These are phyloP conservation scores for Cladosporium sp. DNA, from an alignment of 2,329 filamentous ascomycete species.

Conservation along the genomic window DNA sequence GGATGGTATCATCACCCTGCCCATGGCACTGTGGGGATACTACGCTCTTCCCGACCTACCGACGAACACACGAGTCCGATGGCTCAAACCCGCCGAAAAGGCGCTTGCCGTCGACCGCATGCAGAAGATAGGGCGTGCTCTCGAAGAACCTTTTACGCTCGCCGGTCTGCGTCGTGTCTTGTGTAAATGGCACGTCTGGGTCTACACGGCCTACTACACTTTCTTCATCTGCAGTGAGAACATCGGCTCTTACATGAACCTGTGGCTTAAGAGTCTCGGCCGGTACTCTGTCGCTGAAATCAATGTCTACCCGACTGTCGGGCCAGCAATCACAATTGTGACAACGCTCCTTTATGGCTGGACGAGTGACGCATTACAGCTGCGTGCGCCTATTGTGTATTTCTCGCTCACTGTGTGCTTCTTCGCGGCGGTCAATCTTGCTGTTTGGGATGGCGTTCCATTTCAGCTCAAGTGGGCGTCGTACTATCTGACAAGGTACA, in stretches of 20 bases:
- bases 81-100: background rate
- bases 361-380: background rate
- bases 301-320: background rate
- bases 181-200: background rate
- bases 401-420: background rate
- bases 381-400: background rate
- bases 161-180: background rate
- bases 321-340: background rate
- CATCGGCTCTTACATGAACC: background rate
- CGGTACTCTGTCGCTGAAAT: background rate
- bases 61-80: background rate
- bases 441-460: background rate
- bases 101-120: background rate
- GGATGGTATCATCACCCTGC: conserved; percentile 49
- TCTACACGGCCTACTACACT: conserved; percentile 1
- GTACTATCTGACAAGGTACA: background rate
- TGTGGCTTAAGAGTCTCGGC: background rate
- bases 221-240: conserved; percentile 1
- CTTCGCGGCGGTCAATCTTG: background rate
- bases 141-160: background rate
- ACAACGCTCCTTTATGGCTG: background rate
- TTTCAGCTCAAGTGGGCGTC: background rate
- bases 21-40: background rate
- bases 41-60: background rate
- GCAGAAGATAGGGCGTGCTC: background rate